These are phyloP conservation scores for Volvox reticuliferus DNA, from an alignment of 139 green algal species.

Conservation along the genomic window DNA sequence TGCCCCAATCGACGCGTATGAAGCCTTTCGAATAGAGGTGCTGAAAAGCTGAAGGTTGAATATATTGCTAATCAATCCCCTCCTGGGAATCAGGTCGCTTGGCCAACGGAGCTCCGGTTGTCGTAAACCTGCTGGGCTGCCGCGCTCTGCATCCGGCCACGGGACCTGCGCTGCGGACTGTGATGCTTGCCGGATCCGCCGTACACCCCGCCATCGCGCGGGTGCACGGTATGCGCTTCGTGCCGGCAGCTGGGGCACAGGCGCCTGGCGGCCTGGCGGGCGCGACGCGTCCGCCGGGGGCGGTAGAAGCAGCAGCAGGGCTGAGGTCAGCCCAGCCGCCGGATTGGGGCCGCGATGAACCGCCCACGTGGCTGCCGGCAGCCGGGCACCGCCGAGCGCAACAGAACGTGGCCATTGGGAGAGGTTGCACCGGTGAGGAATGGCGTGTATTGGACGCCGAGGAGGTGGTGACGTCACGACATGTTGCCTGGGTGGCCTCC, in stretches of 20 bases:
- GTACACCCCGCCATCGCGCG: constrained; percentile 5
- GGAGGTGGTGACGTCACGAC: too few relatives aligned
- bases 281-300: neutral
- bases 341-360: neutral
- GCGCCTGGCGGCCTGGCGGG: neutral
- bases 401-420: too few relatives aligned
- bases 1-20: too few relatives aligned
- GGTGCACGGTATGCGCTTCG: constrained; percentile 13
- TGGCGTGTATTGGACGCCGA: too few relatives aligned
- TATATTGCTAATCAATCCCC: too few relatives aligned
- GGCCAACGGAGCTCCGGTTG: neutral
- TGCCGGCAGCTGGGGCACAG: neutral
- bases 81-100: neutral
- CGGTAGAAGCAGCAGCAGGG: neutral
- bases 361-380: neutral
- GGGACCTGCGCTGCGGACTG: neutral
- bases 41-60: too few relatives aligned
- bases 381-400: too few relatives aligned
- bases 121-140: constrained; percentile 12
- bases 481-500: too few relatives aligned
- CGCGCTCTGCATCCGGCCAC: neutral
- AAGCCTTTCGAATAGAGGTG: too few relatives aligned
- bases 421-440: too few relatives aligned
- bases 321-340: neutral
- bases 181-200: constrained; percentile 6